Base-by-base conservation (phyloP, 306 rosid genomes). In the Alnus glutinosa region DNA sequence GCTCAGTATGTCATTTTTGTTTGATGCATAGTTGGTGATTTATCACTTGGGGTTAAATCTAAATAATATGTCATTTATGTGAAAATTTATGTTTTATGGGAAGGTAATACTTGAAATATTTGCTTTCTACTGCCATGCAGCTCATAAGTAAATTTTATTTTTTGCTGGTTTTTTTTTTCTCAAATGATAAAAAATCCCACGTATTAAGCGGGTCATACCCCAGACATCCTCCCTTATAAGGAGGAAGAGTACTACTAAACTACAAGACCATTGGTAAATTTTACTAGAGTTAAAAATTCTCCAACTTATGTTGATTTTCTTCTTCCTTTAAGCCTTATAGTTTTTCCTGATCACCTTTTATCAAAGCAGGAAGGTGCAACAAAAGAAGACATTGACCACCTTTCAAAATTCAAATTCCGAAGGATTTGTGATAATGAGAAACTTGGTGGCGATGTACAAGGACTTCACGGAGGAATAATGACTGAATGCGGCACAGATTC, bases 321-420 rank as follows among this genome's bases (percentile, higher is more conserved):
- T 71, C 64, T 48, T 46, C 34, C 28, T 23, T 14, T 30, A 13
- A 7, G n/a, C 23, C 10, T 5, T 14, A 2, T 3, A 2, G 1
- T 46, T 4, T 19, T 9, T 71, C 6, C 42, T 30, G n/a, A 30
- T 71, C 9, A 63, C 49, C 80, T 79, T 78, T 75, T 77, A 66
- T 72, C 70, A 67, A 81, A 85, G 66, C 91, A 94, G 98, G 98
- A 94, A 85, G 98, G 98, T 10, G 97, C 98, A 81, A 87, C 98
- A 74, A 92, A 91, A 87, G 97, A 94, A 85, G 98, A 94, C 71
- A 83, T 92, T 78, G 98, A 94, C 44, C 93, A 92, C 79, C 71
- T 94, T 81, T 49, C 95, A 46, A 94, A 88, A 83, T 94, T 88
- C 84, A 92, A 92, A 78, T 94, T 92, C 87, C 83, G 82, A 72